Evolutionary conservation across 108 stramenopile species (phyloP).

Genomic region (Parietichytrium sp.): DNA sequence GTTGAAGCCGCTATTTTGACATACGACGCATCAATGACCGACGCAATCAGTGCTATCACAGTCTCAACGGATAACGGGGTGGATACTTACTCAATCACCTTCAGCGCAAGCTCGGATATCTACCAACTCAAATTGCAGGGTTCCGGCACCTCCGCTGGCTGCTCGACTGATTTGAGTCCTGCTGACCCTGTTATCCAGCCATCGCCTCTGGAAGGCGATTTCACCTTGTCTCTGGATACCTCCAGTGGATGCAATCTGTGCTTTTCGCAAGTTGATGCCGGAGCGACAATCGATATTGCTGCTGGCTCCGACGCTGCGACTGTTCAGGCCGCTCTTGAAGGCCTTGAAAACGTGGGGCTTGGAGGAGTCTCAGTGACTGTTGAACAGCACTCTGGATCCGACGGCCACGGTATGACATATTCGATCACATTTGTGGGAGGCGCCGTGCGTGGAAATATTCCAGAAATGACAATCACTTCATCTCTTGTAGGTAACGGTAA

Average conservation of each 20-base stretch:
- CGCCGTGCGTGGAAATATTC: slow-evolving; percentile 59
- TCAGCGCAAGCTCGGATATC: neutral
- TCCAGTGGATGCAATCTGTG: neutral
- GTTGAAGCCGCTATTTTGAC: neutral
- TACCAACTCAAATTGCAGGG: slow-evolving; percentile 3
- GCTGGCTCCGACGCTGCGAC: neutral
- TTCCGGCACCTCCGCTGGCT: neutral
- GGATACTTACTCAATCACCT: neutral
- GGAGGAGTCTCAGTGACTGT: neutral
- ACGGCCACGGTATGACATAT: neutral
- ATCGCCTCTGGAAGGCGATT: neutral
- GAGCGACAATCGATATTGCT: neutral
- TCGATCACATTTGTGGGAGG: neutral
- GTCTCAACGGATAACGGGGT: neutral
- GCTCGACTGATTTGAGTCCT: neutral
- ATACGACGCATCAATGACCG: neutral
- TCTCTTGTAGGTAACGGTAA: slow-evolving; percentile 64
- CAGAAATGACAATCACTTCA: slow-evolving; percentile 52
- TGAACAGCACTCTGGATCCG: slow-evolving; percentile 7
- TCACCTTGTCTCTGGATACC: neutral
- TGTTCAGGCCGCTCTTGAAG: neutral
- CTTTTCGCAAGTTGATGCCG: neutral
- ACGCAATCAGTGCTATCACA: neutral
- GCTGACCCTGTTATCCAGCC: neutral
- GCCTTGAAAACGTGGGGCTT: neutral